These are phyloP conservation scores for Clitocybe nebularis DNA, from an alignment of 1,284 basidiomycete species.

Conservation along the genomic window DNA sequence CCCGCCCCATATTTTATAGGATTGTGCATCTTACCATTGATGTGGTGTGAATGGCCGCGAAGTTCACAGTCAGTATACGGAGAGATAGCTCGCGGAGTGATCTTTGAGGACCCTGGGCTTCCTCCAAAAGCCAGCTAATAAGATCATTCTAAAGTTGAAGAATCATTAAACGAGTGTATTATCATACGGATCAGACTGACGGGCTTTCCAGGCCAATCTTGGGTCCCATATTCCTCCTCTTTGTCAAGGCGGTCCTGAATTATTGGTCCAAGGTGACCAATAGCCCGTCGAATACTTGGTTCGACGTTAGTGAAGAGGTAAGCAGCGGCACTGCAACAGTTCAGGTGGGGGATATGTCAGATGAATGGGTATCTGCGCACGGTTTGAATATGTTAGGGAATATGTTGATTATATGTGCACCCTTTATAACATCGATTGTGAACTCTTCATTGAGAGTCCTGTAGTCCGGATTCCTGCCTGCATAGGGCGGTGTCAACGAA, in stretches of 20 bases:
- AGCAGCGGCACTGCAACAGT: neutral
- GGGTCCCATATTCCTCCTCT: constrained; percentile 29
- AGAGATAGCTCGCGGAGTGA: constrained; percentile 17
- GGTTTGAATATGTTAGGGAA: constrained; percentile 36
- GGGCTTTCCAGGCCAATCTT: constrained; percentile 28
- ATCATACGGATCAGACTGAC: constrained; percentile 15
- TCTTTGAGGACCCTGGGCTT: constrained; percentile 18
- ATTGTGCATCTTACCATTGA: constrained; percentile 19
- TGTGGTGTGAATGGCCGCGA: constrained; percentile 20
- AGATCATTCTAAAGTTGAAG: constrained; percentile 23
- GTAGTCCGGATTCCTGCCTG: constrained; percentile 39
- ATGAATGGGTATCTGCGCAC: constrained; percentile 25
- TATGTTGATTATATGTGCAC: constrained; percentile 22
- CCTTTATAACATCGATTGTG: constrained; percentile 26
- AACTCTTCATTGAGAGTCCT: constrained; percentile 30
- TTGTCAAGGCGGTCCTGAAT: constrained; percentile 37
- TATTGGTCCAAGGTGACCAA: constrained; percentile 32
- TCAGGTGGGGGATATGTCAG: neutral
- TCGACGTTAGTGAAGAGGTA: constrained; percentile 1
- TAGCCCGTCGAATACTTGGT: constrained; percentile 23
- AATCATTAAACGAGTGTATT: neutral
- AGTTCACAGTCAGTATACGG: constrained; percentile 19
- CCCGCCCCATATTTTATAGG: too few relatives aligned
- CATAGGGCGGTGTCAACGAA: neutral
- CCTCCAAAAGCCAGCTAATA: constrained; percentile 27